phyloP scores from a whole-genome alignment of 495 filamentous ascomycete species.

The Neurospora sp. region DNA sequence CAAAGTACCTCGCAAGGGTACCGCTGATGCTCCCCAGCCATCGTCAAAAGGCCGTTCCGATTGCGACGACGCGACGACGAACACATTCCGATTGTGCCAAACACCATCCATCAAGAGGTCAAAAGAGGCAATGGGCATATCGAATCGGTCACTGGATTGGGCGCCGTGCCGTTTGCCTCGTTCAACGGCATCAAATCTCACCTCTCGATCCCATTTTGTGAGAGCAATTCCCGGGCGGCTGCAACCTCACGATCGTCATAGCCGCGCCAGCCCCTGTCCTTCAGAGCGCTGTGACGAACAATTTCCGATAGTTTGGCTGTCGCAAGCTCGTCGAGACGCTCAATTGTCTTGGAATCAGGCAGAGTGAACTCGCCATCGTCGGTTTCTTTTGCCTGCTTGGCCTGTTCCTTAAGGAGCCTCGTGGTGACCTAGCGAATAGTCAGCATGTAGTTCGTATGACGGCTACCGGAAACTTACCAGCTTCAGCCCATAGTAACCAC shows the following conservation, averaged over 20 bases:
- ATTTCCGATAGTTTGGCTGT: constrained; percentile 68
- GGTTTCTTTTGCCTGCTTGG: constrained; percentile 22
- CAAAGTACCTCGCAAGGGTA: constrained; percentile 4
- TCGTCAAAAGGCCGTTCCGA: constrained; percentile 3
- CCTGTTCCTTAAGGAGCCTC: constrained; percentile 24
- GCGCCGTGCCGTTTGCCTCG: constrained; percentile 5
- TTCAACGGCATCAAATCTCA: constrained; percentile 12
- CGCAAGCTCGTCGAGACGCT: constrained; percentile 60
- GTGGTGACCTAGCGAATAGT: constrained; percentile 27
- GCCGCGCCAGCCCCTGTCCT: constrained; percentile 58
- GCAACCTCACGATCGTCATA: constrained; percentile 66
- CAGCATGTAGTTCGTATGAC: constrained; percentile 1
- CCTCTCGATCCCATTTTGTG: constrained; percentile 29
- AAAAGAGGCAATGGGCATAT: constrained; percentile 10
- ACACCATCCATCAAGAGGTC: constrained; percentile 16
- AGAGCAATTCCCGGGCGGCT: constrained; percentile 65
- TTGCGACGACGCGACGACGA: background rate
- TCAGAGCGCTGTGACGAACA: constrained; percentile 47
- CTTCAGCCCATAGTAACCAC: constrained; percentile 85
- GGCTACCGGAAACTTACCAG: constrained; percentile 44
- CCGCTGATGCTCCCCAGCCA: constrained; percentile 11
- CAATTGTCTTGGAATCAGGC: constrained; percentile 43
- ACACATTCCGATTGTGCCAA: constrained; percentile 1
- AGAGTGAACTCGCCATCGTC: constrained; percentile 32
- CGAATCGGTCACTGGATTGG: constrained; percentile 17